Percentiles rank a stretch among this genome's conserved stretches.
These are phyloP conservation scores for Xylaria longipes DNA, from an alignment of 495 filamentous ascomycete genomes.

Conservation along the genomic window DNA sequence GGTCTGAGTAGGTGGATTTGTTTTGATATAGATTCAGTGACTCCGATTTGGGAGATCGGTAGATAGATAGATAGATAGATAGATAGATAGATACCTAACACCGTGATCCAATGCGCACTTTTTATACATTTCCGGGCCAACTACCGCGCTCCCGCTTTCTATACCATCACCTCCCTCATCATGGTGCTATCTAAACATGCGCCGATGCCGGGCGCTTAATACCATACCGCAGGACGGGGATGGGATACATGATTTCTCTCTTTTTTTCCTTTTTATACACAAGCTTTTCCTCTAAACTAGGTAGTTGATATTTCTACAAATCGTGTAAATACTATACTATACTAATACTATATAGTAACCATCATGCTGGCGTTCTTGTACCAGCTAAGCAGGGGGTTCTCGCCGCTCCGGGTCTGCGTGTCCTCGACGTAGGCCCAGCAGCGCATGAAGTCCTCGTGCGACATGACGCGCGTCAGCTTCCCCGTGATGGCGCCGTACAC, in stretches of 20 bases:
- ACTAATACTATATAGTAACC: slow-evolving; percentile 70
- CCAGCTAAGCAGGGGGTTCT: slow-evolving; percentile 92
- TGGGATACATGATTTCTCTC: not conserved
- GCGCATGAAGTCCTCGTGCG: slow-evolving; percentile 88
- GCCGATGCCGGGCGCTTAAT: too few species aligned
- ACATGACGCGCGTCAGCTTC: slow-evolving; percentile 81
- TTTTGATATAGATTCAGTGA: not conserved
- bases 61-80: not conserved
- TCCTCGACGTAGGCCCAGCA: slow-evolving; percentile 90
- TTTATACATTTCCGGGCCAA: too few species aligned
- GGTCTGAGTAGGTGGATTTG: too few species aligned
- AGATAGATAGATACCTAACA: too few species aligned
- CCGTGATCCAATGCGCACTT: not conserved
- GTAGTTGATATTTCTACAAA: not conserved
- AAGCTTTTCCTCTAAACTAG: not conserved
- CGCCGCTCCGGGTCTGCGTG: slow-evolving; percentile 84
- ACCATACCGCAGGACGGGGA: too few species aligned
- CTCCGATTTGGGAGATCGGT: not conserved
- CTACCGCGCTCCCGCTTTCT: too few species aligned
- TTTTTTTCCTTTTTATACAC: not conserved
- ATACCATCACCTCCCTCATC: too few species aligned
- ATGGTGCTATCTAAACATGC: not conserved
- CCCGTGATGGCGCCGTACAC: slow-evolving; percentile 92
- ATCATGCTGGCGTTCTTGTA: slow-evolving; percentile 93
- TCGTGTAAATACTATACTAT: not conserved